Conservation (phyloP, 2,329 filamentous ascomycete genomes). For the Fusarium pseudograminearum region DNA sequence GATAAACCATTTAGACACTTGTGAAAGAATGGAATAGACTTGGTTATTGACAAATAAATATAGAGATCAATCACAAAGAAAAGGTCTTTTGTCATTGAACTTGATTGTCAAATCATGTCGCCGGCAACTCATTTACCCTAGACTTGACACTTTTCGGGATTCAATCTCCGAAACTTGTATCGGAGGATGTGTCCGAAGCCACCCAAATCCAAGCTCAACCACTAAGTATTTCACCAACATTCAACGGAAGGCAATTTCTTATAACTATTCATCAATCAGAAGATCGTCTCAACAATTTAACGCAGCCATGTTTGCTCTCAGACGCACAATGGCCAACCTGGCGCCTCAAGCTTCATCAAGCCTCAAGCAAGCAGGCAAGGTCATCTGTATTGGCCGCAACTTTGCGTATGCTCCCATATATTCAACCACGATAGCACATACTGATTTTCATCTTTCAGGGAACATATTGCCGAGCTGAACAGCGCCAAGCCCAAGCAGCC, state of each 20-base stretch:
- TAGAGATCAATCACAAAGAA: not conserved
- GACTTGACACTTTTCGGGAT: constrained; percentile 22
- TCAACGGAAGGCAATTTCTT: not conserved
- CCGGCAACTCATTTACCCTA: constrained; percentile 4
- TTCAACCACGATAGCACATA: constrained; percentile 1
- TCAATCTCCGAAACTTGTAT: constrained; percentile 45
- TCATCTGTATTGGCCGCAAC: constrained; percentile 95
- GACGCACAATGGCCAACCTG: constrained; percentile 55
- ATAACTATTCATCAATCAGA: not conserved
- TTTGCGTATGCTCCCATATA: constrained; percentile 77
- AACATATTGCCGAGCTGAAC: constrained; percentile 93
- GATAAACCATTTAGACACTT: not conserved
- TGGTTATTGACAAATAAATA: not conserved
- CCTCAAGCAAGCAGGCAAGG: constrained; percentile 72
- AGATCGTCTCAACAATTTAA: not conserved
- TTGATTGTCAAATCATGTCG: constrained; percentile 17
- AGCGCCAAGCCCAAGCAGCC: constrained; percentile 90
- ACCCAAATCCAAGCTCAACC: constrained; percentile 12
- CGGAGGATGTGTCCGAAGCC: constrained; percentile 41
- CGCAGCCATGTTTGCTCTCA: constrained; percentile 53
- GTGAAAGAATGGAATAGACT: not conserved
- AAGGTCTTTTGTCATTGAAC: not conserved
- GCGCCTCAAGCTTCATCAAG: constrained; percentile 57
- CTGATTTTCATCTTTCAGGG: constrained; percentile 62
- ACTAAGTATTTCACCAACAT: constrained; percentile 8